Percentiles rank a stretch among this genome's conserved stretches.
phyloP scores from a whole-genome alignment of 2,329 filamentous ascomycete species.

The Bipolaris gigantea region DNA sequence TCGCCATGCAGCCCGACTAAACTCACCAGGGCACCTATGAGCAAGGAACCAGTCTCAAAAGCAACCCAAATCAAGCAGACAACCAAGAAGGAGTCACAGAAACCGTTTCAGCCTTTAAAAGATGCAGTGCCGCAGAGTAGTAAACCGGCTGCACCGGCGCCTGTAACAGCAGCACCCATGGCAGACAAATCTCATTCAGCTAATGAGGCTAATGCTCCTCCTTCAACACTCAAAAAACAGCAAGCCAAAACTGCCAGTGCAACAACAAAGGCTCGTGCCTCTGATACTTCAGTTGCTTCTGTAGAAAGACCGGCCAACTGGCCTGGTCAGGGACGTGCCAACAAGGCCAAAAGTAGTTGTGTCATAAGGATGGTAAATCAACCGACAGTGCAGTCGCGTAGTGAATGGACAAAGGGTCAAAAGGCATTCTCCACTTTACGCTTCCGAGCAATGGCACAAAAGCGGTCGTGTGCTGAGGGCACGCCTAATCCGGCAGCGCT shows the following conservation, averaged over 20 bases:
- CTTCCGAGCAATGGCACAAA: slow-evolving; percentile 22
- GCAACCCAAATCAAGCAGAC: not conserved
- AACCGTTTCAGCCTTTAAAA: not conserved
- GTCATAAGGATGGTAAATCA: slow-evolving; percentile 35
- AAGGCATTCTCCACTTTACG: slow-evolving; percentile 24
- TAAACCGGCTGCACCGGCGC: not conserved
- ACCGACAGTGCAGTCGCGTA: slow-evolving; percentile 13
- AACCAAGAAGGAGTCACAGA: not conserved
- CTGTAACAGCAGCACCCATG: not conserved
- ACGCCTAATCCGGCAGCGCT: slow-evolving; percentile 30
- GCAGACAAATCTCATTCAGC: not conserved
- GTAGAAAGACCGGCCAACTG: not conserved
- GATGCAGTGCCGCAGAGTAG: not conserved
- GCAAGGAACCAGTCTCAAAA: not conserved
- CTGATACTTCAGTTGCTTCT: not conserved
- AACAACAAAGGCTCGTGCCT: not conserved
- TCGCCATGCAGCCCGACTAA: not conserved
- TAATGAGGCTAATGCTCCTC: not conserved
- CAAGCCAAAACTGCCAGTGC: not conserved
- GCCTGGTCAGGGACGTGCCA: not conserved
- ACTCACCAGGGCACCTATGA: not conserved
- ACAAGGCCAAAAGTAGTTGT: not conserved
- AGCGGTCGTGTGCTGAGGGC: slow-evolving; percentile 26
- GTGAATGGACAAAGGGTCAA: slow-evolving; percentile 17
- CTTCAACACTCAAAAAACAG: not conserved